A percentile compares a stretch with the other conserved stretches of the same genome.
These are phyloP conservation scores for Penicillium sp. DNA, from an alignment of 2,329 filamentous ascomycete species.

Conservation along the genomic window DNA sequence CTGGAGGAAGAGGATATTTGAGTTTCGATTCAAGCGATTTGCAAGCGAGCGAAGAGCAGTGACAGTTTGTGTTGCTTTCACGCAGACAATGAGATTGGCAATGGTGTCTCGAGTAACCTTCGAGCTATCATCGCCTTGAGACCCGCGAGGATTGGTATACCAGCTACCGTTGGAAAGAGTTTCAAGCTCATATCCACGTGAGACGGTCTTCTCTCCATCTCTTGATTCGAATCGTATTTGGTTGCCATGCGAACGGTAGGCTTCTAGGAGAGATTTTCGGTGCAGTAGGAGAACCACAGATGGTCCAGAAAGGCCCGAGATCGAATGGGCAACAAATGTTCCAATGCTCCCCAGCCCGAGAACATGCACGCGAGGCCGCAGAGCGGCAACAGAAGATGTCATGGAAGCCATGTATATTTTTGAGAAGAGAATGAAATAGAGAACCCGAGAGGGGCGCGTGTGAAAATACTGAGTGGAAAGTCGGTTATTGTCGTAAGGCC, in stretches of 20 bases:
- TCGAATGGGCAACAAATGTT: slow-evolving; percentile 71
- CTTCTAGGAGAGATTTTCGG: slow-evolving; percentile 39
- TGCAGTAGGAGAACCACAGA: slow-evolving; percentile 78
- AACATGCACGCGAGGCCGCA: slow-evolving; percentile 54
- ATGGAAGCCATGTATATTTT: too few species aligned
- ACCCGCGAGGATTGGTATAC: not conserved
- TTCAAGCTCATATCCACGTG: slow-evolving; percentile 9
- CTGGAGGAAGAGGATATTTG: slow-evolving; percentile 73
- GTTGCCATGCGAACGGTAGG: slow-evolving; percentile 27
- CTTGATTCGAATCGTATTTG: slow-evolving; percentile 23
- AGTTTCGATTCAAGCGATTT: slow-evolving; percentile 62
- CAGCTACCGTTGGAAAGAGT: slow-evolving; percentile 3
- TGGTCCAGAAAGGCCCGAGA: slow-evolving; percentile 64
- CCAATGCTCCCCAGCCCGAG: slow-evolving; percentile 80
- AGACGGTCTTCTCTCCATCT: not conserved
- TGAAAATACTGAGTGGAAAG: too few species aligned
- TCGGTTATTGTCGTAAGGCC: too few species aligned
- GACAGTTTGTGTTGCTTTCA: slow-evolving; percentile 69
- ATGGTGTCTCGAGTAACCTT: slow-evolving; percentile 52
- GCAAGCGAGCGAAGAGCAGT: slow-evolving; percentile 64
- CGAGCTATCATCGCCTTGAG: not conserved
- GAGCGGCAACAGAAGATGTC: not conserved
- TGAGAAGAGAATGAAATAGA: too few species aligned
- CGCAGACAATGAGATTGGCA: slow-evolving; percentile 71
- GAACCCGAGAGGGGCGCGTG: too few species aligned